A percentile compares a stretch with the other conserved stretches of the same genome.
phyloP scores from a whole-genome alignment of 2,329 filamentous ascomycete genomes.

The Teratosphaeria nubilosa region DNA sequence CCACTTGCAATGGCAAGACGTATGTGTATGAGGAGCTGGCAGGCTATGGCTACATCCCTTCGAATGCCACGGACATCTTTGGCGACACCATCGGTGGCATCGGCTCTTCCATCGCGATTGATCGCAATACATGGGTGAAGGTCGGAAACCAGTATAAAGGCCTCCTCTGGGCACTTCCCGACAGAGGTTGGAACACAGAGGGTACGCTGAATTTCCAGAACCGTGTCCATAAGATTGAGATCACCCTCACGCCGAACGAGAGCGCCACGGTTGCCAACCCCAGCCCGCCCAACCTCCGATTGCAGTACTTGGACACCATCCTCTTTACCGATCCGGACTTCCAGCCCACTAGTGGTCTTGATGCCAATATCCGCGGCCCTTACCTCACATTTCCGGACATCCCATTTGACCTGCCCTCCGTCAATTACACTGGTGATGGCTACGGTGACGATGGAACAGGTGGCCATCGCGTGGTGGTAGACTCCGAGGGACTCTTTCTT shows the following conservation, averaged over 20 bases:
- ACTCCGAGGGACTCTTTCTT: slow-evolving; percentile 57
- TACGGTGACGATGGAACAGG: slow-evolving; percentile 53
- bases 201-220: slow-evolving; percentile 59
- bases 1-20: slow-evolving; percentile 48
- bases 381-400: slow-evolving; percentile 47
- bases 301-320: slow-evolving; percentile 56
- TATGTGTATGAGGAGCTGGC: slow-evolving; percentile 59
- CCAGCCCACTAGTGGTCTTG: slow-evolving; percentile 53
- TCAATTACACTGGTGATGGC: slow-evolving; percentile 56
- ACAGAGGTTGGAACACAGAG: slow-evolving; percentile 55
- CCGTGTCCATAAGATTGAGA: slow-evolving; percentile 56
- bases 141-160: slow-evolving; percentile 45
- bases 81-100: slow-evolving; percentile 60
- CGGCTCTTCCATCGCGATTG: slow-evolving; percentile 56
- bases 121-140: slow-evolving; percentile 49
- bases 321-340: slow-evolving; percentile 55
- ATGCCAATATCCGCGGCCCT: slow-evolving; percentile 45
- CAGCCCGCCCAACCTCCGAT: slow-evolving; percentile 49
- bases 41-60: slow-evolving; percentile 53
- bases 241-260: slow-evolving; percentile 47
- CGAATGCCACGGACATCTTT: slow-evolving; percentile 52
- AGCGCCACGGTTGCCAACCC: slow-evolving; percentile 44
- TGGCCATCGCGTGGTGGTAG: slow-evolving; percentile 50
- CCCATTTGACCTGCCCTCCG: slow-evolving; percentile 48
- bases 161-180: slow-evolving; percentile 51